These are phyloP conservation scores for Gossypium longicalyx DNA, from an alignment of 345 rosid species.

Conservation along the genomic window DNA sequence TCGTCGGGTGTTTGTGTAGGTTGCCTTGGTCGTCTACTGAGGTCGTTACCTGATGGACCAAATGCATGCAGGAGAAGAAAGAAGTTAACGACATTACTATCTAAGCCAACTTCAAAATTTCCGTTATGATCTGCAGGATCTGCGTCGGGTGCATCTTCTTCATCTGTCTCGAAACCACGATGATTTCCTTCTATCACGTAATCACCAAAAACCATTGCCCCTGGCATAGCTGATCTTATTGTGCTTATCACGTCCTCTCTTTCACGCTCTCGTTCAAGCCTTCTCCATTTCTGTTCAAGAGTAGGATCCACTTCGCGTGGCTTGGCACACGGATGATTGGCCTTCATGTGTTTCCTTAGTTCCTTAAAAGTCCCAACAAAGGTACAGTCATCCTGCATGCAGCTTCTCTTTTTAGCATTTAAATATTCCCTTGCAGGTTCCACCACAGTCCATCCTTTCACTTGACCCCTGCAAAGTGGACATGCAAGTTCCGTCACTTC, in stretches of 20 bases:
- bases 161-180: constrained; percentile 47
- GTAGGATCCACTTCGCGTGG: constrained; percentile 85
- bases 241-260: constrained; percentile 71
- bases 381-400: constrained; percentile 89
- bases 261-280: constrained; percentile 72
- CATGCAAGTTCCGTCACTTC: constrained; percentile 66
- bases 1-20: constrained; percentile 31
- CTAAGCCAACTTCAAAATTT: constrained; percentile 47
- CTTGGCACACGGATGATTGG: constrained; percentile 65
- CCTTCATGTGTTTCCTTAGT: constrained; percentile 86
- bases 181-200: constrained; percentile 69
- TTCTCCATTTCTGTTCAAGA: constrained; percentile 81
- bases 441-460: constrained; percentile 96
- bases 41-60: constrained; percentile 57
- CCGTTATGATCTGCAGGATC: constrained; percentile 34
- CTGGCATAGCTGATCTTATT: constrained; percentile 82
- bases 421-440: constrained; percentile 76
- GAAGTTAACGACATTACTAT: constrained; percentile 58
- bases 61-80: constrained; percentile 74
- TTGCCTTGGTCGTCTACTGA: constrained; percentile 39
- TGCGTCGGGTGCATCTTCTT: constrained; percentile 34
- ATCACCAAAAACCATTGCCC: constrained; percentile 82
- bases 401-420: constrained; percentile 70
- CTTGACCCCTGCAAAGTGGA: constrained; percentile 96
- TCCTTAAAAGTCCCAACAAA: constrained; percentile 76